Percentiles rank a stretch among this genome's conserved stretches.
Evolutionary conservation across 768 basidiomycete genomes (phyloP).

Genomic region (Agaricus blazei): DNA sequence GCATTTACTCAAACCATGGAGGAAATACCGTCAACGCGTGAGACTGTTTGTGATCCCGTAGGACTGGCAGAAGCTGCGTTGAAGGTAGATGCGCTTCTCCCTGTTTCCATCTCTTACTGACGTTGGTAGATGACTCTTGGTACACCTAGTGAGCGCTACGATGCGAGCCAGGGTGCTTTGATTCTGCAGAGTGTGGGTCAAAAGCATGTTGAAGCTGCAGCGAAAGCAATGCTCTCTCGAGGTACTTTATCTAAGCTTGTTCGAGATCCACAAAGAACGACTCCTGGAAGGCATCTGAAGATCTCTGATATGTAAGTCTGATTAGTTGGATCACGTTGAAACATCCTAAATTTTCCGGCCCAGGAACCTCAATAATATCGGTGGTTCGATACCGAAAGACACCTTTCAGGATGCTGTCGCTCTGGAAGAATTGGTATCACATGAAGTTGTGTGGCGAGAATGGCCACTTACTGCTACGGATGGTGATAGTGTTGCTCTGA

Average conservation of each 20-base stretch:
- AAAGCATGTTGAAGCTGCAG: constrained; percentile 47
- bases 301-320: constrained; percentile 61
- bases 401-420: constrained; percentile 68
- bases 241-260: constrained; percentile 64
- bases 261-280: constrained; percentile 55
- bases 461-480: constrained; percentile 81
- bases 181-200: constrained; percentile 58
- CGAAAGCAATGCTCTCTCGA: constrained; percentile 53
- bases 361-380: constrained; percentile 65
- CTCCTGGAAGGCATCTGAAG: constrained; percentile 70
- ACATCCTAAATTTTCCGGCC: not conserved
- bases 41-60: constrained; percentile 32
- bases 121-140: constrained; percentile 69
- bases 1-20: constrained; percentile 45
- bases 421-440: constrained; percentile 45
- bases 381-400: constrained; percentile 59
- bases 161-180: constrained; percentile 49
- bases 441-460: constrained; percentile 54
- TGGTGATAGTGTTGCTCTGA: constrained; percentile 72
- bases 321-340: not conserved
- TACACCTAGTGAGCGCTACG: constrained; percentile 65
- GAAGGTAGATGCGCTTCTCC: constrained; percentile 44
- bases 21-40: constrained; percentile 26
- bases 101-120: not conserved
- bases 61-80: constrained; percentile 62